These are phyloP conservation scores for Penicillium sp. DNA, from an alignment of 2,329 filamentous ascomycete genomes.

Conservation along the genomic window DNA sequence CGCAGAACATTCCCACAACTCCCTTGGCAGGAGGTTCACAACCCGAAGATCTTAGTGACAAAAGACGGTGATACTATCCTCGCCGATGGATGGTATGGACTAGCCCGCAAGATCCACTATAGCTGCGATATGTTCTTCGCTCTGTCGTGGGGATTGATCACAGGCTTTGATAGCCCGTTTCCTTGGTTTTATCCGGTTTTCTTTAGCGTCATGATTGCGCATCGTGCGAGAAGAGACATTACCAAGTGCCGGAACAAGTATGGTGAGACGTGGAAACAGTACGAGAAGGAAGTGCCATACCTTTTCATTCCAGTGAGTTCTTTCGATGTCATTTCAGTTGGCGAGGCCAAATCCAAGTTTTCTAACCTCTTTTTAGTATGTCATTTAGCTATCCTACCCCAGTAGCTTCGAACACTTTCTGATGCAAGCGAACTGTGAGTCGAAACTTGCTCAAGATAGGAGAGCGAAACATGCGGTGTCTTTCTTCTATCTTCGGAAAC, in stretches of 20 bases:
- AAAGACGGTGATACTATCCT: constrained; percentile 73
- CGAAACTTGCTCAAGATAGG: neutral
- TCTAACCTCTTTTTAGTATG: constrained; percentile 2
- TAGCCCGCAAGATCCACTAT: constrained; percentile 78
- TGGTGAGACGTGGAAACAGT: constrained; percentile 77
- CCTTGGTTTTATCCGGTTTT: constrained; percentile 88
- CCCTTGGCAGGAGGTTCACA: constrained; percentile 77
- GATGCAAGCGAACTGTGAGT: neutral
- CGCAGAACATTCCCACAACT: constrained; percentile 84
- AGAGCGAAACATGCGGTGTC: neutral
- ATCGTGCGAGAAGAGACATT: constrained; percentile 74
- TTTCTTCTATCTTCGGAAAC: too few relatives aligned
- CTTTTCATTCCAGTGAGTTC: constrained; percentile 72
- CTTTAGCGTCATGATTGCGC: constrained; percentile 75
- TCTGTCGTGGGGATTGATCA: constrained; percentile 73
- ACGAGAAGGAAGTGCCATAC: constrained; percentile 75
- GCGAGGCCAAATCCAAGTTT: neutral
- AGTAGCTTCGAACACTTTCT: neutral
- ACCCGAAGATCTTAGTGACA: constrained; percentile 74
- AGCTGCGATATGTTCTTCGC: constrained; percentile 78
- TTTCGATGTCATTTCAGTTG: neutral
- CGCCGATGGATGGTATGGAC: constrained; percentile 80
- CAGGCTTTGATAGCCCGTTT: constrained; percentile 76
- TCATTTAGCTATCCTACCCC: constrained; percentile 1
- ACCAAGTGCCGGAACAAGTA: constrained; percentile 73